phyloP scores from a whole-genome alignment of 2,329 filamentous ascomycete genomes.

The Exophiala bonariae region DNA sequence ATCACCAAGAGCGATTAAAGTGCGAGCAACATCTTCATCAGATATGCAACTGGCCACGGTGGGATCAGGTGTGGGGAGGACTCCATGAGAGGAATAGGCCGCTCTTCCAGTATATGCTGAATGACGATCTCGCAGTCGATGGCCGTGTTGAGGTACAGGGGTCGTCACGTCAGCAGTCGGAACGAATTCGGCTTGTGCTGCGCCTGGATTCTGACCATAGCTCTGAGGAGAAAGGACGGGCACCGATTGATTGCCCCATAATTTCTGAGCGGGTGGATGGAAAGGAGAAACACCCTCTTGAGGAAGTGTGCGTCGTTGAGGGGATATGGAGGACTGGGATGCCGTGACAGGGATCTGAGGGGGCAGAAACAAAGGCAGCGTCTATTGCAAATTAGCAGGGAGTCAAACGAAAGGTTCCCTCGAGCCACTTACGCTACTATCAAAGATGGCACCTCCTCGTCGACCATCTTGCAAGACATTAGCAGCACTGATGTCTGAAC shows the following conservation, averaged over 20 bases:
- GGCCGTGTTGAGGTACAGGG: constrained; percentile 52
- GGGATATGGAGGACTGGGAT: constrained; percentile 97
- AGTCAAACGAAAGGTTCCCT: constrained; percentile 9
- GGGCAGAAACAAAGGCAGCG: constrained; percentile 91
- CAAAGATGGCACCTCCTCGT: constrained; percentile 89
- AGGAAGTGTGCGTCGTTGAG: constrained; percentile 77
- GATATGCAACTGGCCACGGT: constrained; percentile 96
- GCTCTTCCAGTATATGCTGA: constrained; percentile 41
- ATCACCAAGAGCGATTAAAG: constrained; percentile 93
- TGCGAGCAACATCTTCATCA: constrained; percentile 95
- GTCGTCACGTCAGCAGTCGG: constrained; percentile 26
- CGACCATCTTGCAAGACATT: constrained; percentile 97
- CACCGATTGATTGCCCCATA: constrained; percentile 55
- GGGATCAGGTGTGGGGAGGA: constrained; percentile 92
- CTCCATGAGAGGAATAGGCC: constrained; percentile 49
- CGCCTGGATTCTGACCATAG: constrained; percentile 57
- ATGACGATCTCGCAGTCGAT: constrained; percentile 66
- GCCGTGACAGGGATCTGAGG: constrained; percentile 89
- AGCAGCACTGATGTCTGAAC: constrained; percentile 94
- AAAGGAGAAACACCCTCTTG: constrained; percentile 73
- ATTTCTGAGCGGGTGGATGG: constrained; percentile 72
- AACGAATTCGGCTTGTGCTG: constrained; percentile 23
- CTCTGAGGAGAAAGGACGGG: constrained; percentile 82
- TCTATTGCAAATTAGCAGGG: constrained; percentile 55
- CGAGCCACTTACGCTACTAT: constrained; percentile 81